Evolutionary conservation across 371 early-diverging fungal genomes (phyloP).

Genomic region (Actinomortierella wolfii): DNA sequence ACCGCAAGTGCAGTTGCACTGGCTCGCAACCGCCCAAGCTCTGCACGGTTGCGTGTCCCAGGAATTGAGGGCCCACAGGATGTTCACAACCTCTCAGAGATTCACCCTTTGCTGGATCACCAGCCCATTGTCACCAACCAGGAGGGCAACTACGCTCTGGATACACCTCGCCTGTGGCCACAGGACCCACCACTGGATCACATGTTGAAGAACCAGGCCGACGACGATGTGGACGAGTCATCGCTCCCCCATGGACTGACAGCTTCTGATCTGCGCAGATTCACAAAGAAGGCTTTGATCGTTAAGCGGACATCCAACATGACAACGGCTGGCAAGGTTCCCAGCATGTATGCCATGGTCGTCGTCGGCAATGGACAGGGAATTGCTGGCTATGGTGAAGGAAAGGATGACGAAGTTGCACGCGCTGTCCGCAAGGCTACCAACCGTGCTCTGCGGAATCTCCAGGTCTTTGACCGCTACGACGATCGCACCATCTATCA

Average conservation of each 20-base stretch:
- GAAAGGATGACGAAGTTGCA: conserved; percentile 81
- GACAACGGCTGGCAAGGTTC: conserved; percentile 88
- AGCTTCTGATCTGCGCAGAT: conserved; percentile 38
- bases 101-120: conserved; percentile 43
- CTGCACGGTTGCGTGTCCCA: conserved; percentile 23
- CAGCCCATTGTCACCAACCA: conserved; percentile 31
- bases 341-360: conserved; percentile 87
- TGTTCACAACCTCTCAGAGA: conserved; percentile 40
- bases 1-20: conserved; percentile 17
- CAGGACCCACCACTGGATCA: conserved; percentile 38
- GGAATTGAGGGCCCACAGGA: conserved; percentile 21
- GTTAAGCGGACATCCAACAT: conserved; percentile 84
- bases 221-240: conserved; percentile 42
- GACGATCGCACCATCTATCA: conserved; percentile 94
- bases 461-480: conserved; percentile 86
- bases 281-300: conserved; percentile 75
- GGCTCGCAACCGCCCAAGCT: conserved; percentile 29
- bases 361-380: conserved; percentile 96
- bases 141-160: conserved; percentile 26
- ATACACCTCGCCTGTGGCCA: conserved; percentile 28
- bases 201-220: conserved; percentile 43
- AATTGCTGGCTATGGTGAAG: conserved; percentile 94
- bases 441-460: conserved; percentile 83
- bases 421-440: conserved; percentile 92
- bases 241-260: conserved; percentile 43